Conservation (phyloP, 768 basidiomycete genomes). For the Amanita rubescens region DNA sequence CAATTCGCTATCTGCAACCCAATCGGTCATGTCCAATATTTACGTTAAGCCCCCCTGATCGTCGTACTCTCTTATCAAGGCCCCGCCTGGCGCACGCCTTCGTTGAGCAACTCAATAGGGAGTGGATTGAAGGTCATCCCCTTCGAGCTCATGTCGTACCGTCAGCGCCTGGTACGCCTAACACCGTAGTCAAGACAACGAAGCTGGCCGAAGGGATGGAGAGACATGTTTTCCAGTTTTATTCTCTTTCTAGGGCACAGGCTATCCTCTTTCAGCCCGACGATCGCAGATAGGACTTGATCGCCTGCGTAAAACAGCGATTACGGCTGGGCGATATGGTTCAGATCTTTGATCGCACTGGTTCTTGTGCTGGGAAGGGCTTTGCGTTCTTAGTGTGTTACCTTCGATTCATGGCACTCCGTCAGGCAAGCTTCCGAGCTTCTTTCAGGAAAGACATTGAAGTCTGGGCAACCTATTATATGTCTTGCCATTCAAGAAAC, state of each 20-base stretch:
- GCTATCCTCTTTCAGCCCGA: conserved; percentile 1
- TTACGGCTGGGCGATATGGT: neutral
- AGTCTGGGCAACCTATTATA: neutral
- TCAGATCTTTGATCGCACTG: neutral
- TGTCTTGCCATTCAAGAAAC: conserved; percentile 1
- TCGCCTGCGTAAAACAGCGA: neutral
- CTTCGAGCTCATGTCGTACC: neutral
- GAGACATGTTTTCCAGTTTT: neutral
- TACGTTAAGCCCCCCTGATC: neutral
- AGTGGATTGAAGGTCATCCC: neutral
- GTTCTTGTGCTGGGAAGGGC: neutral
- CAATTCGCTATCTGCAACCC: neutral
- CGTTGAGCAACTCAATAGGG: neutral
- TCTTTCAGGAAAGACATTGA: neutral
- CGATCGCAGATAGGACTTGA: neutral
- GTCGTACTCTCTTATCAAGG: neutral
- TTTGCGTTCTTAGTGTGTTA: neutral
- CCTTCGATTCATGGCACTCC: neutral
- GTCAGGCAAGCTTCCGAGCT: conserved; percentile 1
- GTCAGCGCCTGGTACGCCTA: neutral
- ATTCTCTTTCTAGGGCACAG: neutral
- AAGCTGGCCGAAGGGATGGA: neutral
- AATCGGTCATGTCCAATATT: neutral
- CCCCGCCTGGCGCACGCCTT: neutral
- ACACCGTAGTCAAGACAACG: neutral